phyloP scores from a whole-genome alignment of 169 alveolate genomes.

The Eimeria acervulina region DNA sequence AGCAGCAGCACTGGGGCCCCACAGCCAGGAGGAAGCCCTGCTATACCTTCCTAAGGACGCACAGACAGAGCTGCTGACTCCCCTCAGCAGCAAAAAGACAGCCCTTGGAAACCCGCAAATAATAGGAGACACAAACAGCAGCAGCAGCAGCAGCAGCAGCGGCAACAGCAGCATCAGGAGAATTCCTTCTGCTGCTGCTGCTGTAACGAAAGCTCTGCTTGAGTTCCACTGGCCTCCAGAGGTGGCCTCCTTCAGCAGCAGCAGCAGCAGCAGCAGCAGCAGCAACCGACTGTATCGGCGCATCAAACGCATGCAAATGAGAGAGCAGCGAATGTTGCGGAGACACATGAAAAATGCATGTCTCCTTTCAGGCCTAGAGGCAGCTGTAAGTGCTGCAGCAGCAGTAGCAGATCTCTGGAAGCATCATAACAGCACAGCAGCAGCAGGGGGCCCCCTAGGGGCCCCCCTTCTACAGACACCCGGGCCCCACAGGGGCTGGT shows the following conservation, averaged over 20 bases:
- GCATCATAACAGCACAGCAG: neutral
- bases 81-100: too few species aligned
- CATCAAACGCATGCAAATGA: neutral
- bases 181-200: neutral
- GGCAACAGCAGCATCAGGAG: too few species aligned
- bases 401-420: slow-evolving; percentile 17
- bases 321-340: slow-evolving; percentile 34
- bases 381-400: slow-evolving; percentile 1
- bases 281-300: neutral
- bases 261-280: slow-evolving; percentile 14
- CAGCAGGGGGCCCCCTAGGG: too few species aligned
- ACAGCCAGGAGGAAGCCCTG: too few species aligned
- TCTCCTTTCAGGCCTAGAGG: neutral
- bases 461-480: neutral
- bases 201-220: neutral
- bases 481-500: neutral
- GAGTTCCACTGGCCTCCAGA: neutral
- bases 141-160: neutral
- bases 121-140: neutral
- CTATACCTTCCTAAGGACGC: too few species aligned
- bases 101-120: too few species aligned
- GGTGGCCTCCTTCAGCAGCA: slow-evolving; percentile 2
- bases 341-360: neutral
- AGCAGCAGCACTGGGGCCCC: neutral
- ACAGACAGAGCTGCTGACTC: too few species aligned